Conservation (phyloP, 2,329 filamentous ascomycete species). For the Ilyonectria robusta region DNA sequence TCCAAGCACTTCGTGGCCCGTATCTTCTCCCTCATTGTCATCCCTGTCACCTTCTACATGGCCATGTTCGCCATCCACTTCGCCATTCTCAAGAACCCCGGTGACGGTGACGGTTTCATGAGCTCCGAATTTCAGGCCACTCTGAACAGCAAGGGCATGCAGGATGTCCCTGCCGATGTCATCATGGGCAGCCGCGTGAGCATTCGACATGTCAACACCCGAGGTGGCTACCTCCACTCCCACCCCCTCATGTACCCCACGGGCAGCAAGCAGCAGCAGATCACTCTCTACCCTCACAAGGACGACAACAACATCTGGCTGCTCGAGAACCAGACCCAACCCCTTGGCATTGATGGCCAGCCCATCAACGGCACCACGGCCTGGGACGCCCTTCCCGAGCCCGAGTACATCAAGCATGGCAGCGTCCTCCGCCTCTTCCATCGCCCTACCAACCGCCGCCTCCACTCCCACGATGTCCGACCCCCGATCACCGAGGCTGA, state of each 20-base stretch:
- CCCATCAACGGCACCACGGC: conserved; percentile 85
- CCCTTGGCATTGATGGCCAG: conserved; percentile 80
- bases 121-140: conserved; percentile 99
- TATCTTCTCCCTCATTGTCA: conserved; percentile 90
- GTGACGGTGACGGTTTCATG: conserved; percentile 99
- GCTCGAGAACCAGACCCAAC: conserved; percentile 96
- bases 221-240: conserved; percentile 97
- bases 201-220: conserved; percentile 95
- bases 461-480: conserved; percentile 96
- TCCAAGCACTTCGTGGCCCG: conserved; percentile 95
- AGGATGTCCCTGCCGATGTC: conserved; percentile 93
- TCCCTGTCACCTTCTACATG: conserved; percentile 93
- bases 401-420: conserved; percentile 82
- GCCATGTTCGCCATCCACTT: conserved; percentile 99
- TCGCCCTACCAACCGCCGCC: conserved; percentile 83
- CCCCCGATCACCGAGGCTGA: conserved; percentile 88
- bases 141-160: conserved; percentile 96
- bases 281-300: conserved; percentile 98
- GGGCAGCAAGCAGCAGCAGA: conserved; percentile 98
- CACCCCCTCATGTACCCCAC: conserved; percentile 98
- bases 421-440: conserved; percentile 88
- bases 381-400: conserved; percentile 82
- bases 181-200: conserved; percentile 88
- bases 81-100: conserved; percentile 90
- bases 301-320: conserved; percentile 98